phyloP scores from a whole-genome alignment of 257 asterid species.

The Ocimum tenuiflorum region DNA sequence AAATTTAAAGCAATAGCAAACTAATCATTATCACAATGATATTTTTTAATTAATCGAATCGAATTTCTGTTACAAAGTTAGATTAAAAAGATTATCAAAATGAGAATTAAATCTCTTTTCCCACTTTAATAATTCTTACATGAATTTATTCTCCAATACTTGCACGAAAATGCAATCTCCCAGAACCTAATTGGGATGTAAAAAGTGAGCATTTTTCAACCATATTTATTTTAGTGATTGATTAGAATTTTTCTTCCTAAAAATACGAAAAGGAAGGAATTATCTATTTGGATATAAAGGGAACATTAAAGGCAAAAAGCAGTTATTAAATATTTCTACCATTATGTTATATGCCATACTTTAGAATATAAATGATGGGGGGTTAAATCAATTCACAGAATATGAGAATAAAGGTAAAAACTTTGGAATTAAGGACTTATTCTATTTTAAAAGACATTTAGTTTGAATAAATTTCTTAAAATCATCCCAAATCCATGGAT shows the following conservation, averaged over 20 bases:
- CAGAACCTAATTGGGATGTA: conserved; percentile 28
- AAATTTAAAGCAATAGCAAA: background rate
- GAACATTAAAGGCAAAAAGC: conserved; percentile 24
- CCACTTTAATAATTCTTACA: conserved; percentile 14
- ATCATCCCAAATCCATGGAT: conserved; percentile 17
- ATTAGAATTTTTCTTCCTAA: conserved; percentile 2
- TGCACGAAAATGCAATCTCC: conserved; percentile 13
- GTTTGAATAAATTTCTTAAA: conserved; percentile 8
- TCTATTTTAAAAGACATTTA: conserved; percentile 14
- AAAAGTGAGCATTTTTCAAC: conserved; percentile 21
- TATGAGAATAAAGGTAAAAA: conserved; percentile 39
- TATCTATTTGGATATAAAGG: conserved; percentile 23
- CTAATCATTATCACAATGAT: background rate
- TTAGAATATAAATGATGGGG: conserved; percentile 22
- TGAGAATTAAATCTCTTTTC: background rate
- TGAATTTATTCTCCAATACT: conserved; percentile 35
- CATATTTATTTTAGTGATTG: conserved; percentile 10
- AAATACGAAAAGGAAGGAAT: background rate
- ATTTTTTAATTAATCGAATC: conserved; percentile 16
- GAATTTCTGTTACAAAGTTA: conserved; percentile 10
- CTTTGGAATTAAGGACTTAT: conserved; percentile 36
- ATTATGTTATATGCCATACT: conserved; percentile 25
- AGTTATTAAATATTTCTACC: conserved; percentile 11
- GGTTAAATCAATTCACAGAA: conserved; percentile 20
- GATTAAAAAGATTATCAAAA: conserved; percentile 11